Conservation (phyloP, 495 filamentous ascomycete genomes). For the Podospora anserina region DNA sequence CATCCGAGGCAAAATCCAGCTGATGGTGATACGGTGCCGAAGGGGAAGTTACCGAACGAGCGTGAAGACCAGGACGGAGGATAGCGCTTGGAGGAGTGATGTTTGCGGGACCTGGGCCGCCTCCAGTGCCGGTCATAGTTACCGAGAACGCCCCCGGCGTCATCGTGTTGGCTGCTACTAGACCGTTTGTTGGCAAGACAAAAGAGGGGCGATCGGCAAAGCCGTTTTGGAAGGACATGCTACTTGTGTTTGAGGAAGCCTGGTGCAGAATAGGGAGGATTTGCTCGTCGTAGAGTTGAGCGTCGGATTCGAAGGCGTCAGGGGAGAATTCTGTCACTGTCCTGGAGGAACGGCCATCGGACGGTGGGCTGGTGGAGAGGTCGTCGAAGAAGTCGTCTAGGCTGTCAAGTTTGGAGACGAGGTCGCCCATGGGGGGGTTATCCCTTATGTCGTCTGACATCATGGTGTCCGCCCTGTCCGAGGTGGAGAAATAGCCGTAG, state of each 20-base stretch:
- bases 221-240: conserved; percentile 76
- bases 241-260: conserved; percentile 51
- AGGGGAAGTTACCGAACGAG: conserved; percentile 72
- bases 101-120: neutral
- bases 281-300: conserved; percentile 89
- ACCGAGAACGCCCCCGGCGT: conserved; percentile 53
- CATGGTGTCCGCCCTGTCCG: conserved; percentile 77
- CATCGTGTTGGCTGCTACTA: conserved; percentile 52
- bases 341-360: conserved; percentile 56
- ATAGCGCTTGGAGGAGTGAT: neutral
- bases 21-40: conserved; percentile 53
- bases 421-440: conserved; percentile 70
- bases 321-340: conserved; percentile 61
- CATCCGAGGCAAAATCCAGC: conserved; percentile 12
- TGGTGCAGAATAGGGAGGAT: conserved; percentile 87
- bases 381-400: conserved; percentile 92
- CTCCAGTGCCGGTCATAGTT: conserved; percentile 2
- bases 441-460: conserved; percentile 79
- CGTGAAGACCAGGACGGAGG: conserved; percentile 56
- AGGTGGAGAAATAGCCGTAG: conserved; percentile 69
- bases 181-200: conserved; percentile 39
- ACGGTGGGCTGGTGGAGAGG: conserved; percentile 50
- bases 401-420: conserved; percentile 86
- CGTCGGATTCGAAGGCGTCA: conserved; percentile 66
- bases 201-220: conserved; percentile 69